Evolutionary conservation across 2,329 filamentous ascomycete species (phyloP), one percentile per base, ranked within the genome.

Genomic region (Colletotrichum sp.): DNA sequence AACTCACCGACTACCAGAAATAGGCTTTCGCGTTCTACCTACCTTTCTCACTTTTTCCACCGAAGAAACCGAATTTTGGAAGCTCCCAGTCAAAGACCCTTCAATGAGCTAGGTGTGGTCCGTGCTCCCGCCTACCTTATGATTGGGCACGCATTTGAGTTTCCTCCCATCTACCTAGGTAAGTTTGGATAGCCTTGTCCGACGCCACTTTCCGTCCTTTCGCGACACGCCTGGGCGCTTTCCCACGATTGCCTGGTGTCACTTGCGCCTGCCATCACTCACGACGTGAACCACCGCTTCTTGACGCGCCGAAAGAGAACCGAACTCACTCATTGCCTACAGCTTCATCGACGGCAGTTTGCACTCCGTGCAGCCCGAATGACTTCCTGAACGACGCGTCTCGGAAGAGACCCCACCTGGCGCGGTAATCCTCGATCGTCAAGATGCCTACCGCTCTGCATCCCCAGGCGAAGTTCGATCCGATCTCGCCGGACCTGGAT

Each of bases 381-480:
- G 34, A 15, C 25, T 48, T 12, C 6, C 28, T 27, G 2, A 55
- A 6, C 28, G 30, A 10, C 58, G 65, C 70, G 58, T 65, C 61
- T 56, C 18, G 25, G 25, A 65, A 27, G 43, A 18, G 43, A 36
- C 48, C 43, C 58, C 34, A 58, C 58, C 15, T 34, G 48, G 34
- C n/a, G 48, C 15, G 28, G 32, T 69, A 28, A 52, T 22, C 10
- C 13, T 30, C 15, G n/a, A 73, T 66, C 70, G 72, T 76, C 80
- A 89, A 81, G 32, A 98, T 98, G 96, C 94, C 95, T 70, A 87
- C 89, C 18, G 89, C 94, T 16, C 88, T 93, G 74, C 93, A 96
- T 80, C 95, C 95, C 1, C 93, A 95, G 81, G 95, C 96, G 18
- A 95, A 96, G 67, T 98, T 98, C 84, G 95, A 98, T 83, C 96